Percentiles rank a stretch among this genome's conserved stretches.
These are phyloP conservation scores for Kurtzmaniella natalensis DNA, from an alignment of 1,139 yeast genomes.

Conservation along the genomic window DNA sequence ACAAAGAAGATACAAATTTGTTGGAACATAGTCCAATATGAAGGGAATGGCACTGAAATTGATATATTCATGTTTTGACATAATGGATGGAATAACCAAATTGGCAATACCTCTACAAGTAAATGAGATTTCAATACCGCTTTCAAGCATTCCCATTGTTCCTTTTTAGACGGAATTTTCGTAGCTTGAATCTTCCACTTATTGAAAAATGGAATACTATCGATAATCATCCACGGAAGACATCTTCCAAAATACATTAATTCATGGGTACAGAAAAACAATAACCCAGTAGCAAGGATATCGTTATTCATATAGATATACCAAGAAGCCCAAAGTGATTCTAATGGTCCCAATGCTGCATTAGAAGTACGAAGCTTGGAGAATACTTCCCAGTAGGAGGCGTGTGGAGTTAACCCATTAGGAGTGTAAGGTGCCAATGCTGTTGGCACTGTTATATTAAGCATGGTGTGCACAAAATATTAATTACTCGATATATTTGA, in stretches of 20 bases:
- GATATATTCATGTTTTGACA: constrained; percentile 73
- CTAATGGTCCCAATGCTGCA: constrained; percentile 19
- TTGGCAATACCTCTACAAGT: constrained; percentile 89
- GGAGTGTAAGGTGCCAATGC: constrained; percentile 6
- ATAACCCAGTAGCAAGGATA: constrained; percentile 74
- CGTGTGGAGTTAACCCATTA: background rate
- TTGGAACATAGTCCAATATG: constrained; percentile 45
- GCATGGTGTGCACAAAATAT: too few relatives aligned
- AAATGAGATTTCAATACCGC: constrained; percentile 81
- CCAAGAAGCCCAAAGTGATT: constrained; percentile 75
- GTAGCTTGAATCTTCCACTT: constrained; percentile 79
- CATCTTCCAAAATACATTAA: constrained; percentile 79
- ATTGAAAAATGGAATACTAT: constrained; percentile 68
- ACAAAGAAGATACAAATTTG: constrained; percentile 77
- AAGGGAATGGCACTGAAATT: constrained; percentile 81
- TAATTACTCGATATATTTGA: too few relatives aligned
- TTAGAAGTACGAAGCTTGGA: constrained; percentile 1
- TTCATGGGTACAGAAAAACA: constrained; percentile 74
- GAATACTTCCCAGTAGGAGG: constrained; percentile 5
- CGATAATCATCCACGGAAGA: constrained; percentile 80
- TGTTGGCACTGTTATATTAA: constrained; percentile 5
- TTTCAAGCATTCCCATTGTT: constrained; percentile 90
- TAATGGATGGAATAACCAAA: constrained; percentile 92
- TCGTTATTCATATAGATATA: constrained; percentile 73
- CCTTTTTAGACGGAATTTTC: constrained; percentile 69